Evolutionary conservation across 805 yeast species (phyloP), one percentile per base, ranked within the genome.

Genomic region (Kluyveromyces siamensis): DNA sequence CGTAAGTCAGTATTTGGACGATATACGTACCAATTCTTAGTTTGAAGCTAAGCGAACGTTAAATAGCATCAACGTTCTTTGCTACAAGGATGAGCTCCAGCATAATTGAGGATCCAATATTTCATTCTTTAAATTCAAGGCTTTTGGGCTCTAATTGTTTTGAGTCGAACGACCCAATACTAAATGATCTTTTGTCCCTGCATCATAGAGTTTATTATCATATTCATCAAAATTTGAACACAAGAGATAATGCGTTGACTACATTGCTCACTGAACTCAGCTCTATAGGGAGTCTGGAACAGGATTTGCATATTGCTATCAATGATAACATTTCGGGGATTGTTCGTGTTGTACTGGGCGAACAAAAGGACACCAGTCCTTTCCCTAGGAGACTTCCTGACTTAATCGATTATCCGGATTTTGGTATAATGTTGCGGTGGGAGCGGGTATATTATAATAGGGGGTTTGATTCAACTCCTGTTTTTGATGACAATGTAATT

Each of bases 141-240:
- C 35, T 63, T 33, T 27, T 62, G 1, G 69, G 69, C 17, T 52
- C 62, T 6, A 48, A 55, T n/a, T 50, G 41, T 11, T 60, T 60
- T 42, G 40, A 54, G 13, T 54, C 65, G 2, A 55, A 55, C 2
- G 50, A 50, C 16, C 38, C 37, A 6, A 30, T 52, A n/a, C 45
- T 65, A 30, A 61, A 63, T 45, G 43, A 54, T 3, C 56, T 58
- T 0, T 44, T 65, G 41, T 50, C 60, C 11, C 45, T 65, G 36
- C 67, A 63, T 37, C 64, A 59, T 41, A 52, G 66, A 40, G 40
- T 58, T 1, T 61, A 63, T 45, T 59, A 55, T 45, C 65, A 62
- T 51, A 45, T 55, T 21, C 53, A 56, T 47, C 57, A 57, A 5
- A 41, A 45, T n/a, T 53, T 52, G 16, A 19, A 36, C 19, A 19